Base-by-base conservation (phyloP, 805 yeast genomes). In the Wickerhamiella parazyma region DNA sequence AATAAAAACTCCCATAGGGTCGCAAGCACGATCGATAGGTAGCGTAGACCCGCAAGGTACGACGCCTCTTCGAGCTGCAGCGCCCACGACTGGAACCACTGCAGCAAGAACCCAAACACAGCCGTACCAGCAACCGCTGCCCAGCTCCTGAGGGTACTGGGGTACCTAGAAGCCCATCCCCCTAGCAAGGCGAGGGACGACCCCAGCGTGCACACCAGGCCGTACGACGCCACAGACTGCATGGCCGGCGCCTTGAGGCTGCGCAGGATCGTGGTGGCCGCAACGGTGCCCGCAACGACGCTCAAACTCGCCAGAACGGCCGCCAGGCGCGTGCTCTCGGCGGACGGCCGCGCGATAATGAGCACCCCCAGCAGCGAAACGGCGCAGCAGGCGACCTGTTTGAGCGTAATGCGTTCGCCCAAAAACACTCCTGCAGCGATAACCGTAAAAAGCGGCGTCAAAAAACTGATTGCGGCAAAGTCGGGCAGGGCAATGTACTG, bases 101-200 rank as follows among this genome's bases (percentile, higher is more conserved):
- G 96, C 78, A 79, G 80, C 48, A 76, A 62, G 59, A 86, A 86
- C 0, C 95, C 95, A 42, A 81, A 69, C 2, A 79, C 49, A 2
- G 95, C 94, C 46, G 84, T 69, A 17, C 70, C 56, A 1, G 63
- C 44, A 49, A 86, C 70, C 18, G 80, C 61, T 2, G 63, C 50
- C 91, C 94, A 82, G 58, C 38, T 19, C 17, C 21, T 14, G n/a
- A 18, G 19, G 26, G 28, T 33, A 6, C n/a, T 10, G 11, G 42
- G 42, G 20, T 31, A 38, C 20, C 12, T 21, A 3, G 25, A 5
- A 8, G 83, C 89, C 52, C 64, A 64, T 1, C 3, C 19, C 4
- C n/a, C 6, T 17, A 18, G 8, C 21, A 33, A 18, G 3, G 18
- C 35, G 8, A 17, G 2, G 11, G 69, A 56, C 2, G 87, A 70